These are phyloP conservation scores for Benincasa hispida DNA, from an alignment of 306 rosid species.

Conservation along the genomic window DNA sequence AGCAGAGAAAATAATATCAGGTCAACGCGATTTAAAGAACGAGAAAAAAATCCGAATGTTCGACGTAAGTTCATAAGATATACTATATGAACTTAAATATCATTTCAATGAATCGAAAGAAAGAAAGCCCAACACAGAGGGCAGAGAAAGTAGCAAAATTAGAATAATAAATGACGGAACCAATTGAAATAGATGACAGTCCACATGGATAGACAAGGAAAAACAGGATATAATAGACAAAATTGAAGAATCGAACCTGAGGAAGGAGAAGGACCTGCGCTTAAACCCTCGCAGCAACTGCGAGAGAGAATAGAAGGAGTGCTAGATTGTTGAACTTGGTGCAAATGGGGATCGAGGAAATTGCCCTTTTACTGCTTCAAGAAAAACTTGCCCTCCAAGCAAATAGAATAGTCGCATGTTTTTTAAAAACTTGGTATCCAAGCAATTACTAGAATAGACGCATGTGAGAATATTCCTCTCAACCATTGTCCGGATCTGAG, in stretches of 20 bases:
- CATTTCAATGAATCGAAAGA: not conserved
- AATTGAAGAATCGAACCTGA: not conserved
- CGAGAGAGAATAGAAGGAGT: not conserved
- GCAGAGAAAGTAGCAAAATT: not conserved
- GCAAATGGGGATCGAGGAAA: not conserved
- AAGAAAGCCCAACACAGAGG: not conserved
- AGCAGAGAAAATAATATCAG: not conserved
- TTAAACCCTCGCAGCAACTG: slow-evolving; percentile 19
- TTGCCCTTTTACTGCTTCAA: too few species aligned
- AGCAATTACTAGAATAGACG: too few species aligned
- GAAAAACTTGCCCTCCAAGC: too few species aligned
- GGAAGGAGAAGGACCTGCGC: not conserved
- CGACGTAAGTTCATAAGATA: not conserved
- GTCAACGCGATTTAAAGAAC: not conserved
- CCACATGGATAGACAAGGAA: too few species aligned
- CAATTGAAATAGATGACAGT: not conserved
- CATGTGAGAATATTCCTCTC: too few species aligned
- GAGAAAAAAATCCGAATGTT: not conserved
- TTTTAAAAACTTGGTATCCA: too few species aligned
- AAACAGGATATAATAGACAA: not conserved
- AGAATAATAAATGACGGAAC: not conserved
- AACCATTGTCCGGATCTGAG: too few species aligned
- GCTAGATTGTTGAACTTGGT: not conserved
- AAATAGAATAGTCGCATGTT: too few species aligned
- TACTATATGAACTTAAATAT: not conserved